Conservation (phyloP, 1,139 yeast species). For the Yamadazyma buinensis region DNA sequence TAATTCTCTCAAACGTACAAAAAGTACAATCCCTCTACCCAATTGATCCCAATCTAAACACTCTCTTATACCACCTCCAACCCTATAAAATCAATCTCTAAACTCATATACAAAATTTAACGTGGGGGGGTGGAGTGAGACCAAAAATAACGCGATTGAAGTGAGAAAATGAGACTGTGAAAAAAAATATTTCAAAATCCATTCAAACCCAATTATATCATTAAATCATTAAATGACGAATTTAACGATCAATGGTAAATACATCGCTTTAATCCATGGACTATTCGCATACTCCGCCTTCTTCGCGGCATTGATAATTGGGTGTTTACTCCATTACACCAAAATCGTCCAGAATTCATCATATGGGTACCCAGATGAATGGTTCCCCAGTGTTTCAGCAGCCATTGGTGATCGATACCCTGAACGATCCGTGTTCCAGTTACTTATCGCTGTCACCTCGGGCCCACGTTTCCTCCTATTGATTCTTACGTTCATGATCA, state of each 20-base stretch:
- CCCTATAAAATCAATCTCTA: too few relatives aligned
- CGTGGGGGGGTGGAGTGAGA: too few relatives aligned
- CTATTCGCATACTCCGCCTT: conserved; percentile 71
- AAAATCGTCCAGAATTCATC: conserved; percentile 85
- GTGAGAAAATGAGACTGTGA: too few relatives aligned
- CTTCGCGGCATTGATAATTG: conserved; percentile 67
- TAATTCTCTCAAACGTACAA: too few relatives aligned
- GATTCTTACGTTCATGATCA: conserved; percentile 51
- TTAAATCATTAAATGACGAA: too few relatives aligned
- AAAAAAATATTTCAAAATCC: too few relatives aligned
- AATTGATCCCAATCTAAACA: too few relatives aligned
- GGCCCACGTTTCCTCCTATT: conserved; percentile 84
- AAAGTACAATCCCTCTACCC: too few relatives aligned
- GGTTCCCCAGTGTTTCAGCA: conserved; percentile 98
- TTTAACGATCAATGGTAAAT: conserved; percentile 67
- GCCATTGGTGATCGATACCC: conserved; percentile 97
- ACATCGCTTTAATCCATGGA: conserved; percentile 69
- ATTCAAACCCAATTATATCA: too few relatives aligned
- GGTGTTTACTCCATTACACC: conserved; percentile 69
- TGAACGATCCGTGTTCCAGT: conserved; percentile 87
- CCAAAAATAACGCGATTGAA: too few relatives aligned
- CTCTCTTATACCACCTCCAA: too few relatives aligned
- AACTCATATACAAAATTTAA: too few relatives aligned
- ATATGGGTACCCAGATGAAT: conserved; percentile 92
- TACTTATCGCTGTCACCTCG: conserved; percentile 72